Base-by-base conservation (phyloP, 192 early-diverging fungal species). In the Funneliformis geosporum region DNA sequence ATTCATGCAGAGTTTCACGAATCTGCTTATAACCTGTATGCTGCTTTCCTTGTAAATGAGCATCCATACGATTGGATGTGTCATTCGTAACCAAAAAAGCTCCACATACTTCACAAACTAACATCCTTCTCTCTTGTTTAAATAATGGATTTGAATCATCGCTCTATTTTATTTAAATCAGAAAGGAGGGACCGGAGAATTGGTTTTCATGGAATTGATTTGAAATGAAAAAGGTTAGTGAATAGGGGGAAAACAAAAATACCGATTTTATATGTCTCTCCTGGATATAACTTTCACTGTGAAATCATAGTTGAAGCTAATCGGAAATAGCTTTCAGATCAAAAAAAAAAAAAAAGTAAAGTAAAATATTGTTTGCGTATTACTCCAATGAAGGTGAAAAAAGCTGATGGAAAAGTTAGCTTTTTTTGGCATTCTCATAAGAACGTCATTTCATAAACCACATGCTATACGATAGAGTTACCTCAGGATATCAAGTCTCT, bases 61-160 rank as follows among this genome's bases (percentile, higher is more conserved):
- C 93, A 76, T 93, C 93, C 81, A 94, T 85, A 14, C 93, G 85
- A 80, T 94, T 91, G n/a, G 92, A 88, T 23, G 93, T 90, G 79
- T 96, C 95, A 79, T 94, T 93, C 61, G 92, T 90, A 50, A 96
- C 95, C 72, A 96, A 82, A 55, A 94, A 93, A 8, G 94, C 95
- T 55, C 92, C 92, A 82, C 95, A 96, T 38, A 96, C 92, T 71
- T 93, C 90, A 81, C 95, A 96, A 27, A 96, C 92, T 73, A 93
- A 89, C 85, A 95, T 89, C 25, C 89, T 85, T 79, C 93, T 91
- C 40, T 94, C 93, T 69, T 90, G 89, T 70, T 91, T 88, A 60
- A 90, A 89, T 82, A 92, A 86, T 11, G 91, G 91, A 64, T 90
- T 90, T 27, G 80, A 89, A 80, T 80, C 89, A 82, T 87, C 86